phyloP scores from a whole-genome alignment of 1,284 basidiomycete genomes.

The Porphyrellus sp. region DNA sequence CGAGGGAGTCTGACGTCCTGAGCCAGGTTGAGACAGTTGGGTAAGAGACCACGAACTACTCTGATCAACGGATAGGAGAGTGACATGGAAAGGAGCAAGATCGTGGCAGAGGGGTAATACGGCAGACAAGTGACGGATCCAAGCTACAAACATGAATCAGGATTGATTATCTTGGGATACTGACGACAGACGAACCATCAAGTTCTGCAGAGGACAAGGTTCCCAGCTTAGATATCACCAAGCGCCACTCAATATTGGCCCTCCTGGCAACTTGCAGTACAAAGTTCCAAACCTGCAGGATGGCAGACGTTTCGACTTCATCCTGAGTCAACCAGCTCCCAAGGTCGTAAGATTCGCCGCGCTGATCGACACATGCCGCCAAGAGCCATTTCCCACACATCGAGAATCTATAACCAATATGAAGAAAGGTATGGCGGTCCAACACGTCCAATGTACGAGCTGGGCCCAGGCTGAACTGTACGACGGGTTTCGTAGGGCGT shows the following conservation, averaged over 20 bases:
- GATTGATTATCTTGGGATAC: background rate
- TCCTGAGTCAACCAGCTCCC: conserved; percentile 61
- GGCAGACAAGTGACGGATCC: conserved; percentile 52
- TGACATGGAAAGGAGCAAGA: conserved; percentile 50
- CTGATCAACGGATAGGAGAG: conserved; percentile 54
- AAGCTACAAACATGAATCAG: conserved; percentile 47
- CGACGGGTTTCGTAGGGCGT: conserved; percentile 43
- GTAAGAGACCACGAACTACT: conserved; percentile 53
- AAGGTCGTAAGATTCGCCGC: conserved; percentile 68
- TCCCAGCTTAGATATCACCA: conserved; percentile 68
- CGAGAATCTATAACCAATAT: conserved; percentile 69
- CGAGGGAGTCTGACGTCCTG: conserved; percentile 22
- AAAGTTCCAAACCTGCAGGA: conserved; percentile 66
- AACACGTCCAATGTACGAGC: conserved; percentile 59
- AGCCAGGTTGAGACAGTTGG: conserved; percentile 23
- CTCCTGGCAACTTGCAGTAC: conserved; percentile 54
- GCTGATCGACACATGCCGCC: conserved; percentile 71
- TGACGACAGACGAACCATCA: conserved; percentile 50
- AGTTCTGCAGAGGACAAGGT: conserved; percentile 55
- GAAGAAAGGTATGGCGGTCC: conserved; percentile 67
- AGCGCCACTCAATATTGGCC: conserved; percentile 75
- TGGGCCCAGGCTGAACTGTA: conserved; percentile 45
- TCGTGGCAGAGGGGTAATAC: conserved; percentile 36
- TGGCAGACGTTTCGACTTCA: conserved; percentile 42
- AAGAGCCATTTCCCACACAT: conserved; percentile 69